Conservation (phyloP, 2,329 filamentous ascomycete species). For the Piedraia hortae region DNA sequence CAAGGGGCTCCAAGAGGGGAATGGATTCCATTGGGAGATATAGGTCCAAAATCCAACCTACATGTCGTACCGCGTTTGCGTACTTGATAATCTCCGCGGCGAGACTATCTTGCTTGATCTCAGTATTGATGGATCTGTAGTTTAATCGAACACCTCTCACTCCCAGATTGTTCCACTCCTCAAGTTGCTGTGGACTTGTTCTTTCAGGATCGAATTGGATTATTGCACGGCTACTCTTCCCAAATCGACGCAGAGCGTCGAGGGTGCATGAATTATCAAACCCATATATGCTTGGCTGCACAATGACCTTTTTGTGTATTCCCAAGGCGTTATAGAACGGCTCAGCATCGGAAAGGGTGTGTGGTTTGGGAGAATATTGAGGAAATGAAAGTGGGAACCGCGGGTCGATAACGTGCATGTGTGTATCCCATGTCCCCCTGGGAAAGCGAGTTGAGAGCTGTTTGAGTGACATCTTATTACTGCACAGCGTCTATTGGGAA, state of each 20-base stretch:
- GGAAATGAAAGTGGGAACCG: constrained; percentile 24
- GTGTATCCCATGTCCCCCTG: constrained; percentile 27
- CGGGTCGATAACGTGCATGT: constrained; percentile 35
- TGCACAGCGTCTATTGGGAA: too few species aligned
- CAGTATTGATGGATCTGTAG: constrained; percentile 23
- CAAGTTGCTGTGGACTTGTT: constrained; percentile 15
- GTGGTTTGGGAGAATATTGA: constrained; percentile 23
- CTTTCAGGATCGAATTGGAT: constrained; percentile 26
- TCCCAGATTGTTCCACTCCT: constrained; percentile 27
- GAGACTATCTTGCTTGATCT: constrained; percentile 17
- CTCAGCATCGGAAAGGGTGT: constrained; percentile 24
- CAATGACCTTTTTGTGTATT: constrained; percentile 28
- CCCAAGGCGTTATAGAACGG: constrained; percentile 23
- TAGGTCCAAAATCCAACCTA: constrained; percentile 30
- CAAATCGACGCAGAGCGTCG: constrained; percentile 23
- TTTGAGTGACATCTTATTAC: too few species aligned
- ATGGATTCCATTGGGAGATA: constrained; percentile 27
- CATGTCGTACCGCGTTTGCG: constrained; percentile 22
- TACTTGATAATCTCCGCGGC: constrained; percentile 18
- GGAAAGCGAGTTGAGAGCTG: constrained; percentile 18
- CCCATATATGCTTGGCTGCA: constrained; percentile 33
- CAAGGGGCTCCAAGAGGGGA: constrained; percentile 20
- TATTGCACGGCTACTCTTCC: constrained; percentile 25
- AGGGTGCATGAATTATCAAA: constrained; percentile 32
- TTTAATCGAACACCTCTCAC: constrained; percentile 33